Base-by-base conservation (phyloP, 495 filamentous ascomycete species). In the Sordaria brevicollis region DNA sequence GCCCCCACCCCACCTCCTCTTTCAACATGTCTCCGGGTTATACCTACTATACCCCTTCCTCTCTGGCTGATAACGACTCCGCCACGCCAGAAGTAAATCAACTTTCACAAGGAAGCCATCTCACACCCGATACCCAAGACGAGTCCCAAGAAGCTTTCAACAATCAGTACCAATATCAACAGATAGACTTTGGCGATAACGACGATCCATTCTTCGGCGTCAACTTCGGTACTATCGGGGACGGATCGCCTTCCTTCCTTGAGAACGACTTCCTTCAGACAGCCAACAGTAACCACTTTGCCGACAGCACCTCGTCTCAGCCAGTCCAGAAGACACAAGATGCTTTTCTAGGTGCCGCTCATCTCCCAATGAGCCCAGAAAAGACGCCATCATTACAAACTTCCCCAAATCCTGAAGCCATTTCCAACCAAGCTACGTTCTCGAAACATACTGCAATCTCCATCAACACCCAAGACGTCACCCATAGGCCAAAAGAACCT, bases 191-290 rank as follows among this genome's bases (percentile, higher is more conserved):
- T 70, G 80, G 76, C 73, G 79, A 81, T 68, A 72, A 70, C 68
- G 81, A 80, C 39, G 83, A 85, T 70, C 78, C 77, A 9, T 82
- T 82, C 71, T 76, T 80, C 41, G 77, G 79, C 38, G 73, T 80
- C 57, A 76, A 81, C 76, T 83, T 82, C 66, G 72, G 71, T 68
- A 69, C 74, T 65, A 8, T 75, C 49, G 75, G 78, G 5, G 75
- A 65, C 66, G 75, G 73, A 31, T 73, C 74, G 7, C 81, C 81
- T 15, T 74, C 75, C 19, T 84, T 83, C 66, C 71, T 84, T 9
- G 77, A 72, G 6, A 73, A 78, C 62, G 62, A 71, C 25, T 69
- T 71, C 35, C 62, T 71, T 35, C 67, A 66, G 5, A 36, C 71
- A 31, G 34, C 65, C 36, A 49, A 49, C 17, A 35, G 71, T 67